Evolutionary conservation across 2,329 filamentous ascomycete genomes (phyloP).

Genomic region (Ophiostoma piceae): DNA sequence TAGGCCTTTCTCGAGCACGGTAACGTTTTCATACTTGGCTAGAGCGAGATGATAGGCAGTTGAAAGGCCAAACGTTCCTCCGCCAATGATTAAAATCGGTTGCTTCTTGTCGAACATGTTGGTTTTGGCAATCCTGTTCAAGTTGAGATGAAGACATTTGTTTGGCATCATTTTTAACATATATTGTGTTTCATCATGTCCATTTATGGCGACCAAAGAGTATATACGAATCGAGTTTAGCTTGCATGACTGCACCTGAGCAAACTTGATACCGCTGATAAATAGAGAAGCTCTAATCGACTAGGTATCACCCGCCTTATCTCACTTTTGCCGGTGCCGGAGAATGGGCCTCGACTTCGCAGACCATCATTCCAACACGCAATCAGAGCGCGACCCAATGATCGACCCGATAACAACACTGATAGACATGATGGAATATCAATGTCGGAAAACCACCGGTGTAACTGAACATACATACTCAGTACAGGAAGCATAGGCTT

Average conservation of each 20-base stretch:
- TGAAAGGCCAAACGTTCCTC: background rate
- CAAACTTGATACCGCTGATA: background rate
- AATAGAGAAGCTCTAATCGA: background rate
- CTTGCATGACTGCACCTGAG: too few species aligned
- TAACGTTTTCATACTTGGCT: conserved; percentile 17
- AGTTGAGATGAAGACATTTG: background rate
- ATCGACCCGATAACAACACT: too few species aligned
- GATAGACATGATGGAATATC: too few species aligned
- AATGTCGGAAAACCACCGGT: too few species aligned
- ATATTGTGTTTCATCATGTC: too few species aligned
- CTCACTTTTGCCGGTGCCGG: background rate
- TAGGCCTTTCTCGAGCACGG: conserved; percentile 17
- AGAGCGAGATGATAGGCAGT: conserved; percentile 17
- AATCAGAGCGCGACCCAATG: too few species aligned
- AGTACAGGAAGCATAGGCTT: too few species aligned
- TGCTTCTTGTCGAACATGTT: background rate
- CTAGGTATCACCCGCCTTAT: background rate
- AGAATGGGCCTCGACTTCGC: background rate
- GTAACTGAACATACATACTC: too few species aligned
- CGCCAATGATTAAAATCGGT: background rate
- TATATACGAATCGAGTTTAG: too few species aligned
- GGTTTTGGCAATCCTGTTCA: background rate
- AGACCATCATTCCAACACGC: background rate
- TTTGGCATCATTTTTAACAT: too few species aligned
- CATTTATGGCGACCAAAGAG: too few species aligned